Base-by-base conservation (phyloP, 306 rosid species). In the Styphnolobium japonicum region DNA sequence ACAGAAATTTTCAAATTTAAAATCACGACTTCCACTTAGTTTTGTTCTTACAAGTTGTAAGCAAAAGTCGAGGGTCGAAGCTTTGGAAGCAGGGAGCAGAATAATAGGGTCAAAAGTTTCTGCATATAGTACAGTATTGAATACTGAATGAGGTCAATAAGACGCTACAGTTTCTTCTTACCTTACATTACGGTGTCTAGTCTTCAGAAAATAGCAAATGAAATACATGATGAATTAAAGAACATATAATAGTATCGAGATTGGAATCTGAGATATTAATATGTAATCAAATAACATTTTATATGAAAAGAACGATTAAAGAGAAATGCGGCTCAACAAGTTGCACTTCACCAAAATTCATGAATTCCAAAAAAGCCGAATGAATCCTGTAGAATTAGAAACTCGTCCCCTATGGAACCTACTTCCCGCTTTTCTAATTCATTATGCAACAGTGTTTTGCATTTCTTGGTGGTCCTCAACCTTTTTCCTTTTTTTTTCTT, bases 141-240 rank as follows among this genome's bases (percentile, higher is more conserved):
- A 55, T 27, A 15, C 23, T 10, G 12, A 66, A 53, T 40, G 29
- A 22, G 11, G 7, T 7, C 21, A 25, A 29, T 43, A 73, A 53
- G 33, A 73, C 6, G 46, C 21, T 18, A 22, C 1, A 8, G 42
- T 2, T 19, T 63, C 69, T 55, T 12, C 71, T 45, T 81, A 70
- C 80, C 80, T 65, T 73, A 46, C 63, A 15, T 34, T 6, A 81
- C 70, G 76, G 63, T 14, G 78, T 37, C 37, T 37, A 23, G 39
- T 73, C 67, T 64, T 52, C 71, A 34, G 16, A 74, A 56, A 43
- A 5, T 69, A 55, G 58, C 73, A 66, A 37, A 51, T 39, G 31
- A 55, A 31, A 40, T 68, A 73, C 76, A 66, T 43, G 51, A 55
- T 23, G 45, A 43, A 55, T 75, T 62, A 23, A 64, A 19, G 12